A percentile compares a stretch with the other conserved stretches of the same genome.
Conservation (phyloP, 1,284 basidiomycete genomes). For the Microbotryum violaceum region DNA sequence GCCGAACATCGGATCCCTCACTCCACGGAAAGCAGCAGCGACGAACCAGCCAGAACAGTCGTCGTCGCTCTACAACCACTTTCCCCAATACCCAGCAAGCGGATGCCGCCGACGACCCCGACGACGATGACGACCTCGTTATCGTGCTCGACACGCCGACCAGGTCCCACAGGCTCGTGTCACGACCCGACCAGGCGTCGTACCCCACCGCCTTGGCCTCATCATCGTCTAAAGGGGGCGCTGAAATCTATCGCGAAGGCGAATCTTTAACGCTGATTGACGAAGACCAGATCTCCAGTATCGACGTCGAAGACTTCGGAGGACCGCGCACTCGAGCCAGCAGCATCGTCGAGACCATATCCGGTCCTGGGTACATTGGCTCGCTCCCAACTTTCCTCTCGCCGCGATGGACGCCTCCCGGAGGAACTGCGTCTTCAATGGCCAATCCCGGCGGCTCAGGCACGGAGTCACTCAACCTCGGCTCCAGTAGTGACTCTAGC, state of each 20-base stretch:
- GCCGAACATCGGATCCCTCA: not conserved
- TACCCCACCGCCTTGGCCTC: not conserved
- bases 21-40: too few relatives aligned
- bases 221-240: conserved; percentile 3
- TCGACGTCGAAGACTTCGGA: too few relatives aligned
- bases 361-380: conserved; percentile 15
- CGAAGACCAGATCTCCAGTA: not conserved
- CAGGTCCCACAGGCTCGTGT: not conserved
- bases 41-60: too few relatives aligned
- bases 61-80: too few relatives aligned
- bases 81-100: too few relatives aligned
- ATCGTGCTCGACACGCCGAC: conserved; percentile 23
- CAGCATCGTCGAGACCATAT: not conserved
- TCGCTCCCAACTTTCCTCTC: conserved; percentile 21
- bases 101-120: not conserved
- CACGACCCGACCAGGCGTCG: not conserved
- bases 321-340: not conserved
- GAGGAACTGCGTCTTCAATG: too few relatives aligned
- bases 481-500: too few relatives aligned
- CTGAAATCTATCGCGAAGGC: conserved; percentile 2
- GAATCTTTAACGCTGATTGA: not conserved
- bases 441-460: too few relatives aligned
- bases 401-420: not conserved
- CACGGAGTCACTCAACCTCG: too few relatives aligned
- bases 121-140: conserved; percentile 24